A percentile compares a stretch with the other conserved stretches of the same genome.
Evolutionary conservation across 2,329 filamentous ascomycete species (phyloP).

Genomic region (Fusarium anthophilum): DNA sequence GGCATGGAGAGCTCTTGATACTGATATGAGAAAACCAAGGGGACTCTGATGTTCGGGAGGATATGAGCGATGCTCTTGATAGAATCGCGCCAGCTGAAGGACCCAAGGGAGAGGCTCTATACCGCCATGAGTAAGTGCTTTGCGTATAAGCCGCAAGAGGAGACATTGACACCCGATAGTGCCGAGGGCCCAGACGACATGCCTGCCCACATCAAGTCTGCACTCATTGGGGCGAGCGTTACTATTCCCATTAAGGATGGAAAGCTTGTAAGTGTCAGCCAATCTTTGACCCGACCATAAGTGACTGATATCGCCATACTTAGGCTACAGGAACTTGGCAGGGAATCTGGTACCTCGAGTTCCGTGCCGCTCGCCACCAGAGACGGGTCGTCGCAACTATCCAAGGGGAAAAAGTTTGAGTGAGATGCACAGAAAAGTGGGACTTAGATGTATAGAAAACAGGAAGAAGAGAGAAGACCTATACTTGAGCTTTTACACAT

Average conservation of each 20-base stretch:
- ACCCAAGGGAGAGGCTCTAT: slow-evolving; percentile 75
- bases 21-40: slow-evolving; percentile 42
- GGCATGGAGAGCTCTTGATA: slow-evolving; percentile 46
- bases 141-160: neutral
- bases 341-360: slow-evolving; percentile 95
- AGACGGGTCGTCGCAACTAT: slow-evolving; percentile 92
- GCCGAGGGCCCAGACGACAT: slow-evolving; percentile 94
- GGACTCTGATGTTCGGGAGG: slow-evolving; percentile 85
- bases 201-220: slow-evolving; percentile 96
- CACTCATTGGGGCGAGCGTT: slow-evolving; percentile 87
- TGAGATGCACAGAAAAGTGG: neutral
- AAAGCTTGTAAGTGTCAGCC: slow-evolving; percentile 66
- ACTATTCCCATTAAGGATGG: slow-evolving; percentile 92
- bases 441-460: slow-evolving; percentile 1
- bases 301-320: slow-evolving; percentile 3
- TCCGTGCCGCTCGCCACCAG: slow-evolving; percentile 78
- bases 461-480: slow-evolving; percentile 22
- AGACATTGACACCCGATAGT: slow-evolving; percentile 47
- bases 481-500: slow-evolving; percentile 24
- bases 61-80: slow-evolving; percentile 96
- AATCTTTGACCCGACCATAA: neutral
- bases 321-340: slow-evolving; percentile 78
- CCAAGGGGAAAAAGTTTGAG: slow-evolving; percentile 77
- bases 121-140: slow-evolving; percentile 70
- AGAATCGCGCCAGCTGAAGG: slow-evolving; percentile 84